Base-by-base conservation (phyloP, 331 rosid species). In the Spiraea crenata region DNA sequence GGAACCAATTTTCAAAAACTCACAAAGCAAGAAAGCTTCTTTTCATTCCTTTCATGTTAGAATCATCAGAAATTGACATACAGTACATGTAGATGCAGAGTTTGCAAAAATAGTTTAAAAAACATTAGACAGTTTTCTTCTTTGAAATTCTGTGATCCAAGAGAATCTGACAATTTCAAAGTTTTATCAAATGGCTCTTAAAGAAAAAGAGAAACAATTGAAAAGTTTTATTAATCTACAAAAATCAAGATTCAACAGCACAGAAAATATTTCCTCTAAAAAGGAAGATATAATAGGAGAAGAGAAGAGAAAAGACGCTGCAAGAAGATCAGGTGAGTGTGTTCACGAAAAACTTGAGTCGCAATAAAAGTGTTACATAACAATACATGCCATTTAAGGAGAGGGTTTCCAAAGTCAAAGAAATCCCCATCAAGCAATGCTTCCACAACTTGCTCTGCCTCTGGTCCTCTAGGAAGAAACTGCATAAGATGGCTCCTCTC, bases 371-470 rank as follows among this genome's bases (percentile, higher is more conserved):
- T 59, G 67, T 45, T 20, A 74, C 60, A 69, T 73, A 82, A 60
- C 59, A 74, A 72, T 79, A 82, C 89, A 77, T 80, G 57, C 99
- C 99, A 95, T 82, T 86, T 86, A 62, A 78, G 77, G 58, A 83
- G 87, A 63, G 96, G 90, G 41, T 77, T 91, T 81, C 97, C 97
- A 72, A 89, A 95, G 77, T 87, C 86, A 76, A 87, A 86, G 78
- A 88, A 73, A 72, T 73, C 80, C 85, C 97, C 97, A 63, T 84
- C 50, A 71, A 95, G 84, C 76, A 95, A 77, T 25, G 85, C 83
- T 78, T 81, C 81, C 71, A 95, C 82, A 73, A 81, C 82, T 71
- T 84, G 74, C 74, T 89, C 85, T 37, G 85, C 82, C 84, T 86
- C 97, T 37, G 57, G 65, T 57, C 84, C 92, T 44, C 65, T 65